Percentiles rank a stretch among this genome's conserved stretches.
phyloP scores from a whole-genome alignment of 208 protist species.

The Leishmania tarentolae region DNA sequence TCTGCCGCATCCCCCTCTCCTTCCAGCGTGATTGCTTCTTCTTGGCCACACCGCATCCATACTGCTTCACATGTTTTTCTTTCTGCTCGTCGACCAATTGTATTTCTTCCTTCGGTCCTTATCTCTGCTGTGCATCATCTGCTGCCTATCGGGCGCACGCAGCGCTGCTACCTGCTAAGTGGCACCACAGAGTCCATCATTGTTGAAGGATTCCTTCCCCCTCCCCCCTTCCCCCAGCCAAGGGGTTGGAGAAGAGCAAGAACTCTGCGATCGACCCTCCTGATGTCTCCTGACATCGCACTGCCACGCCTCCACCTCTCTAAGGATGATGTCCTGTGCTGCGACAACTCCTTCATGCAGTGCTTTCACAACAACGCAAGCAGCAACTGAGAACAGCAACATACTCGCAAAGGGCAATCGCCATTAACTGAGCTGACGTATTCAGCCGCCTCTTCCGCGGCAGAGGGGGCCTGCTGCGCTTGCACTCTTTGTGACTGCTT shows the following conservation, averaged over 20 bases:
- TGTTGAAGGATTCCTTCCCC: not conserved
- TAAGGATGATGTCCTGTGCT: not conserved
- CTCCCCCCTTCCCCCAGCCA: not conserved
- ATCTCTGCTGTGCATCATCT: conserved; percentile 8
- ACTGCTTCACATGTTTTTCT: not conserved
- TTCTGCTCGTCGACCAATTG: not conserved
- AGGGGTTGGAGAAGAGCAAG: not conserved
- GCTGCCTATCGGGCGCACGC: not conserved
- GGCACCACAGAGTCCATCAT: not conserved
- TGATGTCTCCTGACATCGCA: not conserved
- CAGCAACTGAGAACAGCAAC: not conserved
- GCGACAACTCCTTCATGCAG: not conserved
- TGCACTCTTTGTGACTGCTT: not conserved
- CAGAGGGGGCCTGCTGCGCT: not conserved
- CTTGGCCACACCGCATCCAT: not conserved
- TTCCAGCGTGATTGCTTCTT: not conserved
- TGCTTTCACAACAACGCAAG: not conserved
- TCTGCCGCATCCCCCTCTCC: not conserved
- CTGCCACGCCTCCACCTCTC: not conserved
- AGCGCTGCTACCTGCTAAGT: not conserved
- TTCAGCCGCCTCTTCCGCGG: not conserved
- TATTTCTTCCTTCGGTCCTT: conserved; percentile 14
- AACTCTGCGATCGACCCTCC: not conserved
- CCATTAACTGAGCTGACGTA: not conserved
- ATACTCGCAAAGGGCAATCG: not conserved